Evolutionary conservation across 2,329 filamentous ascomycete species (phyloP), one percentile per base, ranked within the genome.

Genomic region (Chrysosporium keratinophilum): DNA sequence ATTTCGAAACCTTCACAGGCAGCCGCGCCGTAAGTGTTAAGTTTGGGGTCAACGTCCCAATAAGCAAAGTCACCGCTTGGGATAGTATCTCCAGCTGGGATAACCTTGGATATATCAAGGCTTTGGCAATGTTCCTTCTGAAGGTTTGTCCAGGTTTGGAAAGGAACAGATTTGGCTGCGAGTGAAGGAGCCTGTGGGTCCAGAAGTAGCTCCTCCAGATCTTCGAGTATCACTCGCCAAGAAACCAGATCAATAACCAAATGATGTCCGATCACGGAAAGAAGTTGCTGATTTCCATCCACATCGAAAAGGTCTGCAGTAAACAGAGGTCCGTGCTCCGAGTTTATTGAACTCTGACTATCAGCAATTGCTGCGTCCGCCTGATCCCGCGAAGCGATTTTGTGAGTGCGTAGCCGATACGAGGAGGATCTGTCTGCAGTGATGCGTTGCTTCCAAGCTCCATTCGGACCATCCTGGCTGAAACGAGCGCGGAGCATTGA

Each of bases 101-200:
- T 44, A 19, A 56, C 47, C 35, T 57, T 34, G 1, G 52, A 48
- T 17, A 56, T 20, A 34, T 51, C 40, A 4, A 58, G 17, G 4
- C 61, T 23, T 2, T 49, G 51, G 1, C 60, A 59, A 35, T 66
- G 56, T 11, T 66, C 63, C 0, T 58, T 40, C 45, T 71, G 69
- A 53, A 70, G 56, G 4, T 61, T 60, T 41, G 65, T 67, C 69
- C 69, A 72, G 46, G 60, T 63, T 48, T 70, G 67, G 63, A 72
- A 72, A 9, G 69, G 66, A 1, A 71, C 56, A 1, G 67, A 63
- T 41, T 66, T 67, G 5, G 67, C 65, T 9, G 58, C 58, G n/a
- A 55, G 37, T 1, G 64, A 61, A 5, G 69, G 56, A 5, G 64
- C 63, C 2, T 65, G 64, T 9, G 63, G 60, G 10, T 69, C 60